These are phyloP conservation scores for Asterophora lycoperdoides DNA, from an alignment of 768 basidiomycete species.

Conservation along the genomic window DNA sequence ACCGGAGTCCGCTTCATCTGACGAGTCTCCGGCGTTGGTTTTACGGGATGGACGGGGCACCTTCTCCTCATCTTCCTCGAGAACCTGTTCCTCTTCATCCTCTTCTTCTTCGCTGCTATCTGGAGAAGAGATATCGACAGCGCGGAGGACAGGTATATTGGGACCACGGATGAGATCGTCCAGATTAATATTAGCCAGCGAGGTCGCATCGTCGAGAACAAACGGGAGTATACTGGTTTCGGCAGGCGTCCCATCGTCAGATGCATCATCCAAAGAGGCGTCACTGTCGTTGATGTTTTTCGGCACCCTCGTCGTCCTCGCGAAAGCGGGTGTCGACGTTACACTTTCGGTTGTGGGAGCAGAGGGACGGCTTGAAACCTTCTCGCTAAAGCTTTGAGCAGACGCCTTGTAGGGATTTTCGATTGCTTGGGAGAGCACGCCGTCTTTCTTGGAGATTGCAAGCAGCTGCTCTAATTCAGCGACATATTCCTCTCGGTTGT, in stretches of 20 bases:
- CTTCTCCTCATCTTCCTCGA: constrained; percentile 30
- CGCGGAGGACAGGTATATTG: constrained; percentile 21
- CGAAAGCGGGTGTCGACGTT: neutral
- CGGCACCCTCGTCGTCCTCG: neutral
- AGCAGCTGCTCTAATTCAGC: constrained; percentile 36
- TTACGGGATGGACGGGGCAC: constrained; percentile 28
- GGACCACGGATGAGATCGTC: constrained; percentile 38
- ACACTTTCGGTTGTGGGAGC: neutral
- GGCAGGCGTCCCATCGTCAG: constrained; percentile 1
- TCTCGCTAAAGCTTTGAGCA: neutral
- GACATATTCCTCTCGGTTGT: constrained; percentile 29
- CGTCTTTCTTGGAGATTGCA: constrained; percentile 1
- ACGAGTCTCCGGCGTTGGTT: constrained; percentile 12
- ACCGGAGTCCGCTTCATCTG: constrained; percentile 33
- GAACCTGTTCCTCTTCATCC: constrained; percentile 35
- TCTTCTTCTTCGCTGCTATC: constrained; percentile 29
- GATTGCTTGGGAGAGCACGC: neutral
- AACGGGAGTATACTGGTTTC: constrained; percentile 19
- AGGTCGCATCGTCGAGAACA: constrained; percentile 19
- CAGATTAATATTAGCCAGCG: constrained; percentile 29
- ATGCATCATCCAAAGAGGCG: constrained; percentile 8
- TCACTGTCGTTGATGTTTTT: neutral
- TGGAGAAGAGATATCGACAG: constrained; percentile 34
- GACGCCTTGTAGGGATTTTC: neutral
- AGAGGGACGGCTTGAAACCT: neutral